Conservation (phyloP, 1,284 basidiomycete species). For the Ceratobasidium sp. region DNA sequence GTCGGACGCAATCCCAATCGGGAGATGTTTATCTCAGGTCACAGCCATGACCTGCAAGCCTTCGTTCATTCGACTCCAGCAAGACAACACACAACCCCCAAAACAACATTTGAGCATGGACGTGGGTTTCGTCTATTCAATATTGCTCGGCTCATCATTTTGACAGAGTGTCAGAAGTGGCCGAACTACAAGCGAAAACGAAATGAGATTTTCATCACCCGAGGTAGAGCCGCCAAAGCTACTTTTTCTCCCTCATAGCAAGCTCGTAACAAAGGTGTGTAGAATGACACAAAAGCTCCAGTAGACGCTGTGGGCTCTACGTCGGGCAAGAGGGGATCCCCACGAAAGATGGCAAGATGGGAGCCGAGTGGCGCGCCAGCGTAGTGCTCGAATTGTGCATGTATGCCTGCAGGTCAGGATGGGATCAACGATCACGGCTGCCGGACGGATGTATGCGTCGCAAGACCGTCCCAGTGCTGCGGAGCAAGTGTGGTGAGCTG, state of each 20-base stretch:
- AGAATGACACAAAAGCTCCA: not conserved
- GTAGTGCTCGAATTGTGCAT: constrained; percentile 11
- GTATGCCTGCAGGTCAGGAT: constrained; percentile 23
- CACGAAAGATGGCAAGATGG: not conserved
- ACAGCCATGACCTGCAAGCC: not conserved
- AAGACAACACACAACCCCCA: not conserved
- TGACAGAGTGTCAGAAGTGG: not conserved
- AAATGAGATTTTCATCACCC: constrained; percentile 20
- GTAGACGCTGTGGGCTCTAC: not conserved
- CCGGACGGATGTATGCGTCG: not conserved
- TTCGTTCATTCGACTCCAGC: not conserved
- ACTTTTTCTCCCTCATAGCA: not conserved
- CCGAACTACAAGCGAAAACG: constrained; percentile 12
- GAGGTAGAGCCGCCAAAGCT: not conserved
- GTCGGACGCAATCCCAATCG: not conserved
- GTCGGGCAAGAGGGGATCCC: not conserved
- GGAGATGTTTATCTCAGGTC: not conserved
- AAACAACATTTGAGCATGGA: not conserved
- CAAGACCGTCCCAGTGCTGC: constrained; percentile 3
- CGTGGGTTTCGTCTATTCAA: constrained; percentile 5
- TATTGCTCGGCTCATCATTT: not conserved
- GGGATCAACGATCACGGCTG: constrained; percentile 2
- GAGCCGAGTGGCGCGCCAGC: not conserved
- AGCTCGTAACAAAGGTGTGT: not conserved
- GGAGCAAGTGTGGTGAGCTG: constrained; percentile 16